Evolutionary conservation across 2,329 filamentous ascomycete genomes (phyloP).

Genomic region (Ophiostoma tasmaniense): DNA sequence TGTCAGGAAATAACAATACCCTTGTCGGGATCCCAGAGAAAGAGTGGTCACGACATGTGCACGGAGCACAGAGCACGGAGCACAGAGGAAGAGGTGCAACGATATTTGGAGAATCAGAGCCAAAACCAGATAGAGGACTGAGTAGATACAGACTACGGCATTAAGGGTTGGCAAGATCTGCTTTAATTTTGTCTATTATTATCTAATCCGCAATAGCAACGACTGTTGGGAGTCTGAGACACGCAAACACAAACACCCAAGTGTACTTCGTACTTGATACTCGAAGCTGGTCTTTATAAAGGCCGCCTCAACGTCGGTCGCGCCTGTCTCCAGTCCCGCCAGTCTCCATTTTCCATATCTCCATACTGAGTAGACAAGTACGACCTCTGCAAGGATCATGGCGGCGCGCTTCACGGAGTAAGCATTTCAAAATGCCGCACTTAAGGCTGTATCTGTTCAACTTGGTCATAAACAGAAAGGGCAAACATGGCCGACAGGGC

Average conservation of each 20-base stretch:
- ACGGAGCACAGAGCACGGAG: slow-evolving; percentile 4
- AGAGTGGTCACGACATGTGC: slow-evolving; percentile 4
- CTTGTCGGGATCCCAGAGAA: background rate
- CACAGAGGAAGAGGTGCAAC: background rate
- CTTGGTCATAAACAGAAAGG: background rate
- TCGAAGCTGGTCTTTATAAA: background rate
- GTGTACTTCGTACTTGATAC: background rate
- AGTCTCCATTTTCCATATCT: background rate
- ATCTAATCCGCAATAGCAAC: background rate
- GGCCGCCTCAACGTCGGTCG: background rate
- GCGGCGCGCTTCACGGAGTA: background rate
- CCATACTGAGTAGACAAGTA: background rate
- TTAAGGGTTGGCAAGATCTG: background rate
- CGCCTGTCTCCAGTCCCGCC: background rate
- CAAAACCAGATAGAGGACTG: background rate
- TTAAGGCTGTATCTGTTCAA: background rate
- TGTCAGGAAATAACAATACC: slow-evolving; percentile 2
- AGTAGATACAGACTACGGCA: background rate
- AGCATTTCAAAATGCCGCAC: background rate
- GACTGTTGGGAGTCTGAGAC: background rate
- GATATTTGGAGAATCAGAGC: background rate
- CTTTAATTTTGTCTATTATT: background rate
- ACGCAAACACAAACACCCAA: background rate
- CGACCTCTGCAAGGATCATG: background rate
- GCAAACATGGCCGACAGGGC: background rate